Base-by-base conservation (phyloP, 2,329 filamentous ascomycete species). In the Herpotrichia juniperi region DNA sequence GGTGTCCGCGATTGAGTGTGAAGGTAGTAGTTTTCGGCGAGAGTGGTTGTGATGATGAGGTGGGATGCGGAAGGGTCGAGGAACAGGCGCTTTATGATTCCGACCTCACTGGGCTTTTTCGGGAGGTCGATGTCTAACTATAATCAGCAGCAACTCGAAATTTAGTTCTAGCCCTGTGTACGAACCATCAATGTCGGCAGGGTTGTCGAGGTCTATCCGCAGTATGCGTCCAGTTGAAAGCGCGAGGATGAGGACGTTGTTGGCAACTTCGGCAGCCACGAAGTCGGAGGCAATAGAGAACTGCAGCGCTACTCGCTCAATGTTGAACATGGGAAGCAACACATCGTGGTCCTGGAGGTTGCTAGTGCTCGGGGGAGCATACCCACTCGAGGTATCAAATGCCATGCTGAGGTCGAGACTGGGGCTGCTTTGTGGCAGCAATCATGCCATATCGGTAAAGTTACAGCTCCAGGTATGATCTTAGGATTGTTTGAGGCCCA, bases 11-110 rank as follows among this genome's bases (percentile, higher is more conserved):
- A 94, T 72, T 97, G 93, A 10, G 92, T 93, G 73, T 99, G 94
- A 9, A 99, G 88, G 75, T 99, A 99, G 79, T 93, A 99, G 77
- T 96, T 97, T 75, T 99, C 94, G 71, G 92, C 92, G 34, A 92
- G 84, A 4, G 91, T 89, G 2, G 94, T 99, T 71, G 89, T 92
- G 62, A 99, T 87, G 59, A 99, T 85, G 24, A 99, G 81, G 77
- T 99, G 94, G 5, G 92, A 97, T 24, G 94, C 94, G 10, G 93
- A 96, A 24, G 94, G 93, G 69, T 99, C 94, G 68, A 99, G 89
- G 78, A 99, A 99, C 84, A 99, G 91, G 78, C 90, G 91, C 63
- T 90, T 88, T 68, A 99, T 97, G 46, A 96, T 84, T 61, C 94
- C 94, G 53, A 94, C 85, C 73, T 99, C 93, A 31, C 91, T 88